phyloP scores from a whole-genome alignment of 2,329 filamentous ascomycete species.

The Allantophomopsis cytisporea region DNA sequence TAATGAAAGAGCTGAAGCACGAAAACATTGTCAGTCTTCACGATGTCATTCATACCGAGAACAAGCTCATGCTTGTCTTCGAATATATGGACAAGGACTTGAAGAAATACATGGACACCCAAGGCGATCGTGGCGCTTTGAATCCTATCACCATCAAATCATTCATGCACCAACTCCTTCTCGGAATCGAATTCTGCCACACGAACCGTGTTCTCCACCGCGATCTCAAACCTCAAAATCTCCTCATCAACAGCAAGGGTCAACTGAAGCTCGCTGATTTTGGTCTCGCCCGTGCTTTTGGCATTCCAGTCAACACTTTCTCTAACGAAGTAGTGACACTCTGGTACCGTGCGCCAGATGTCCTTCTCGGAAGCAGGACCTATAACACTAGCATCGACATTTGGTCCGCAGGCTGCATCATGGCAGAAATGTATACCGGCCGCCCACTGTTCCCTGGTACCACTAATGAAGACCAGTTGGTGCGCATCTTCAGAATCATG shows the following conservation, averaged over 20 bases:
- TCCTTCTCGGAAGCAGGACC: conserved; percentile 82
- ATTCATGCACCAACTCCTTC: conserved; percentile 96
- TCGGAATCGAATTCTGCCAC: conserved; percentile 95
- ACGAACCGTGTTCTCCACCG: conserved; percentile 93
- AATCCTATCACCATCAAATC: conserved; percentile 90
- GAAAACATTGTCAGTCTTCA: conserved; percentile 95
- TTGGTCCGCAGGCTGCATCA: conserved; percentile 98
- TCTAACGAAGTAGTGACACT: conserved; percentile 95
- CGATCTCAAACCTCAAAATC: conserved; percentile 90
- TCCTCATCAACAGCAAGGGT: conserved; percentile 86
- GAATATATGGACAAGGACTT: conserved; percentile 98
- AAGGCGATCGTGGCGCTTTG: conserved; percentile 78
- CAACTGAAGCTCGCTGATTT: conserved; percentile 91
- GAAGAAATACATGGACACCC: conserved; percentile 96
- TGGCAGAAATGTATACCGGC: conserved; percentile 99
- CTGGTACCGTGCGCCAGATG: conserved; percentile 95
- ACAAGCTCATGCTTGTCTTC: conserved; percentile 98
- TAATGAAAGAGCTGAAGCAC: conserved; percentile 99
- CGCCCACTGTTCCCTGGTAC: conserved; percentile 92
- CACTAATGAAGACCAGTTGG: conserved; percentile 93
- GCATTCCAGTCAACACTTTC: conserved; percentile 96
- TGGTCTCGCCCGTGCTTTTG: conserved; percentile 84
- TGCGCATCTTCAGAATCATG: conserved; percentile 98
- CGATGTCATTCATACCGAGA: conserved; percentile 99
- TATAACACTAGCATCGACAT: conserved; percentile 99